Evolutionary conservation across 768 basidiomycete species (phyloP).

Genomic region (Lentinula guzmanii): DNA sequence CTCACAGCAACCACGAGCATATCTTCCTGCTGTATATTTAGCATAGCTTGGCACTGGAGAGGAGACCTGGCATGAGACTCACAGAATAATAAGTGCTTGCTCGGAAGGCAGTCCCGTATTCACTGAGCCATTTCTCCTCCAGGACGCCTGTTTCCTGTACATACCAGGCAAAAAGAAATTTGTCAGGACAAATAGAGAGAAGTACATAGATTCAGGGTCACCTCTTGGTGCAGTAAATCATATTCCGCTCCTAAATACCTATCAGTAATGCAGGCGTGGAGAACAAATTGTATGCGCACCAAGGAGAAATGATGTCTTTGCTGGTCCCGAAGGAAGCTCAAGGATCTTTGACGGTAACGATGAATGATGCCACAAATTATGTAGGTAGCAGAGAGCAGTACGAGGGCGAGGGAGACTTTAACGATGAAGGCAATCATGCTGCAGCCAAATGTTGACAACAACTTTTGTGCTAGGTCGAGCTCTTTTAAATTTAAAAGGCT

Average conservation of each 20-base stretch:
- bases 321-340: neutral
- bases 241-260: neutral
- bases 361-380: neutral
- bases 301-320: neutral
- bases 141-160: neutral
- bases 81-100: neutral
- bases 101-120: slow-evolving; percentile 2
- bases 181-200: too few relatives aligned
- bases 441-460: neutral
- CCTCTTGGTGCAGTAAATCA: neutral
- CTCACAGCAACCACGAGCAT: neutral
- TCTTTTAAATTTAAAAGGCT: neutral
- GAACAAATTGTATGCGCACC: neutral
- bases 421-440: neutral
- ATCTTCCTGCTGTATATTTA: neutral
- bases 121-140: neutral
- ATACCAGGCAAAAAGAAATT: too few relatives aligned
- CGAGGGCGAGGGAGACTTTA: neutral
- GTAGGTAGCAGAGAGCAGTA: neutral
- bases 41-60: too few relatives aligned
- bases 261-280: neutral
- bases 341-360: neutral
- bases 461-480: too few relatives aligned
- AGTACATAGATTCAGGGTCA: neutral
- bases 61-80: neutral